These are phyloP conservation scores for Colletotrichum magnum DNA, from an alignment of 2,329 filamentous ascomycete genomes.

Conservation along the genomic window DNA sequence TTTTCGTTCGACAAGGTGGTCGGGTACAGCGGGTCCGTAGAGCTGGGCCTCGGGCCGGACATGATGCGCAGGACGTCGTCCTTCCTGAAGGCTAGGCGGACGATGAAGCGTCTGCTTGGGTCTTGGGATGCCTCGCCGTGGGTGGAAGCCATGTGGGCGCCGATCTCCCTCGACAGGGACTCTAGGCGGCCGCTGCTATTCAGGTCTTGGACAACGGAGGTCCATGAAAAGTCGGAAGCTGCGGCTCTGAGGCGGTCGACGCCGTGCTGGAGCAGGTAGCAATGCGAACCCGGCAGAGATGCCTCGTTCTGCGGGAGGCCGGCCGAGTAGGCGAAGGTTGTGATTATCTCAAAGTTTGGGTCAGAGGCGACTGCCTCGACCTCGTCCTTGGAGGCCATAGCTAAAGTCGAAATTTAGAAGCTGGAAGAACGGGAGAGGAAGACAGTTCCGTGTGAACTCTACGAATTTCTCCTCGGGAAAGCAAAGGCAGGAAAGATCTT, in stretches of 20 bases:
- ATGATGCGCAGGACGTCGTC: neutral
- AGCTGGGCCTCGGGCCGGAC: conserved; percentile 10
- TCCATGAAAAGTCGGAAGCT: neutral
- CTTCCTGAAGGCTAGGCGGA: conserved; percentile 3
- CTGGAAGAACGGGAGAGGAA: neutral
- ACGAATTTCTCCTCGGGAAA: neutral
- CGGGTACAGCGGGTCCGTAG: neutral
- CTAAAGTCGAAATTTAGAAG: neutral
- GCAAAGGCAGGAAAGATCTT: neutral
- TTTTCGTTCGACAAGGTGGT: neutral
- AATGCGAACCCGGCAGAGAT: neutral
- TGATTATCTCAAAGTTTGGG: conserved; percentile 16
- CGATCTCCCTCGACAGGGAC: neutral
- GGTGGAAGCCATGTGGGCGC: neutral
- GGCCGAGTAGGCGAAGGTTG: conserved; percentile 3
- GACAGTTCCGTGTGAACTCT: neutral
- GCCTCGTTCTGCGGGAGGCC: neutral
- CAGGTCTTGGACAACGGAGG: neutral
- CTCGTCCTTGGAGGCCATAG: conserved; percentile 2
- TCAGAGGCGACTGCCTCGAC: conserved; percentile 12
- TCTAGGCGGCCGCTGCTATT: neutral
- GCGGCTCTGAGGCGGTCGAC: neutral
- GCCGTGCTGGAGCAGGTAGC: neutral
- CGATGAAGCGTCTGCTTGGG: conserved; percentile 15
- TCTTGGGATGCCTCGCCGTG: neutral